Base-by-base conservation (phyloP, 2,329 filamentous ascomycete species). In the Aspergillus transmontanensis region DNA sequence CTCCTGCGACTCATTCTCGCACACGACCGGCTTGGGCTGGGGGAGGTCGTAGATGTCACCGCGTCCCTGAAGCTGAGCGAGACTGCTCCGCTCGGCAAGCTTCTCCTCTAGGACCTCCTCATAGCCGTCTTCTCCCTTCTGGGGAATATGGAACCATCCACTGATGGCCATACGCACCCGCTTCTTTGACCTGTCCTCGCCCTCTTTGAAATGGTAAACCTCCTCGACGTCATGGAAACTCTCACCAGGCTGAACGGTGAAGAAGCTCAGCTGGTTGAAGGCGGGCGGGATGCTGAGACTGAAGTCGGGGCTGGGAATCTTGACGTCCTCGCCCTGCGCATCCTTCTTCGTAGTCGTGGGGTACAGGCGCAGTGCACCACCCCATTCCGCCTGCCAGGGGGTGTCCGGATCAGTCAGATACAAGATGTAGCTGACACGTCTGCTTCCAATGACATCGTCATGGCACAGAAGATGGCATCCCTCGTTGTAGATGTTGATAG, bases 191-290 rank as follows among this genome's bases (percentile, higher is more conserved):
- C 88, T 85, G 78, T 87, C 86, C 71, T 82, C 85, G 75, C 82
- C 83, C 64, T 75, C 84, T 67, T 81, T 83, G 72, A 87, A 85
- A 75, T 91, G 88, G 80, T 97, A 98, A 5, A 99, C 95, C 80
- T 99, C 95, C 80, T 98, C 94, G 60, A 99, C 95, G 76, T 99
- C 95, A 79, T 99, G 95, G 79, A 98, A 99, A 77, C 94, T 98
- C 84, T 97, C 90, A n/a, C 95, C 95, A 0, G 95, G 95, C 81
- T 97, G 93, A 7, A 99, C 96, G 21, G 94, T 93, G 78, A 99
- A 99, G 86, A 99, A 99, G 71, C 92, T 95, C 64, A 99, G 85
- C 82, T 99, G 95, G 78, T 98, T 97, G 88, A 94, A 99, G 0
- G 94, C 93, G 0, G 95, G 95, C 0, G 95, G 94, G 64, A 99